Evolutionary conservation across 495 filamentous ascomycete genomes (phyloP).

Genomic region (Lepraria neglecta): DNA sequence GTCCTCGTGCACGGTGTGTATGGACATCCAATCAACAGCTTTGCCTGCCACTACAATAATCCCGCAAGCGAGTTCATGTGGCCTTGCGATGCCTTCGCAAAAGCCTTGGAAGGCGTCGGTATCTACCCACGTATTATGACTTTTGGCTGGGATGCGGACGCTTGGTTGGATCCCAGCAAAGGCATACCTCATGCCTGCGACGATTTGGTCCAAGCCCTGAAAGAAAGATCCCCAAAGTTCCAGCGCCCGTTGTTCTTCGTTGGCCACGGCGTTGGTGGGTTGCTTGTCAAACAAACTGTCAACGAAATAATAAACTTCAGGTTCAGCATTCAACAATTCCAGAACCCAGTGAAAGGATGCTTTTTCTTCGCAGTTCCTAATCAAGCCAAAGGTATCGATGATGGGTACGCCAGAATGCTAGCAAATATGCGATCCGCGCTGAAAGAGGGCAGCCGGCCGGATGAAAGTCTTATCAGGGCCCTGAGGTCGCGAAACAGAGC

Average conservation of each 20-base stretch:
- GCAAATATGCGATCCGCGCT: not conserved
- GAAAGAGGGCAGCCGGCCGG: not conserved
- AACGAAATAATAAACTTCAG: slow-evolving; percentile 14
- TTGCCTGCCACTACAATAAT: slow-evolving; percentile 1
- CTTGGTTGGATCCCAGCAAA: slow-evolving; percentile 9
- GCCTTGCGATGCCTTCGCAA: slow-evolving; percentile 12
- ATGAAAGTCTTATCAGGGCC: not conserved
- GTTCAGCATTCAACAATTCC: slow-evolving; percentile 4
- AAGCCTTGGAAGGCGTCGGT: slow-evolving; percentile 4
- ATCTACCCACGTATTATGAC: slow-evolving; percentile 20
- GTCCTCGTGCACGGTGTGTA: slow-evolving; percentile 16
- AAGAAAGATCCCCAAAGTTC: not conserved
- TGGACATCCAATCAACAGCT: slow-evolving; percentile 17
- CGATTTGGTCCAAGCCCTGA: not conserved
- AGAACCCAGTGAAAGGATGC: slow-evolving; percentile 14
- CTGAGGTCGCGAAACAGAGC: not conserved
- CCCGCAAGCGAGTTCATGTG: slow-evolving; percentile 4
- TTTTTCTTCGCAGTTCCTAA: slow-evolving; percentile 19
- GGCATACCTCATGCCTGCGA: not conserved
- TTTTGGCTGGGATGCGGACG: slow-evolving; percentile 17
- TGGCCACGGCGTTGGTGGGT: slow-evolving; percentile 17
- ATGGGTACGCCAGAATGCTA: slow-evolving; percentile 1
- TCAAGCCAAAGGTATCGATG: not conserved
- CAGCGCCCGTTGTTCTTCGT: slow-evolving; percentile 13
- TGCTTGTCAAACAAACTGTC: slow-evolving; percentile 18